Base-by-base conservation (phyloP, 768 basidiomycete genomes). In the Macrolepiota dolichaula region DNA sequence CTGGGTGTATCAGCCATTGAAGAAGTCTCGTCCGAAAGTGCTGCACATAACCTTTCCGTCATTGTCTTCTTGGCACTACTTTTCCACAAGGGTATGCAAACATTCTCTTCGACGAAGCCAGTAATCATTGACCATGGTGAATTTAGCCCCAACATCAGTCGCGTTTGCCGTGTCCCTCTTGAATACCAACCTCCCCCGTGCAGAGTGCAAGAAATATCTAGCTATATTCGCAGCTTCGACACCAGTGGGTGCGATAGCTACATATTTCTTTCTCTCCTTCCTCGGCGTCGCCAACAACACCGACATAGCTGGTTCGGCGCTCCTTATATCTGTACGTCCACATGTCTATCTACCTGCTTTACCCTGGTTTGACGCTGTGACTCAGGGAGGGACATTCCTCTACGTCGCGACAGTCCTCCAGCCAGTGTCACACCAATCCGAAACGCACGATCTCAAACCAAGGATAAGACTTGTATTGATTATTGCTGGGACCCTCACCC, bases 401-500 rank as follows among this genome's bases (percentile, higher is more conserved):
- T 97, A 96, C 69, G 96, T 98, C 9, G 94, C 95, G 0, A 94
- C 94, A 1, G 88, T 93, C 42, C 78, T 94, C n/a, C 92, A 93
- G 68, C 85, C 90, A 2, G 81, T 88, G 35, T 86, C 88, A 35
- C 77, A 81, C 55, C 70, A 72, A 10, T 61, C 71, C 57, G 40
- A 75, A 65, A 63, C 76, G 9, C 76, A 77, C 24, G 82, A 81
- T 46, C 72, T 87, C 46, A 72, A 75, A 12, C 79, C 81, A 52
- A 68, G 68, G 36, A 62, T 72, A 27, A 81, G 89, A 35, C 76
- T 86, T 12, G 63, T 73, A 19, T 71, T 91, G 49, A 80, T 92
- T 50, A 68, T 86, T 1, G 60, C 74, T 11, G 93, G 94, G 4
- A 92, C 94, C 79, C 76, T 91, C 57, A 74, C 86, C 32, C 94